Evolutionary conservation across 2,329 filamentous ascomycete species (phyloP).

Genomic region (Colletotrichum plurivorum): DNA sequence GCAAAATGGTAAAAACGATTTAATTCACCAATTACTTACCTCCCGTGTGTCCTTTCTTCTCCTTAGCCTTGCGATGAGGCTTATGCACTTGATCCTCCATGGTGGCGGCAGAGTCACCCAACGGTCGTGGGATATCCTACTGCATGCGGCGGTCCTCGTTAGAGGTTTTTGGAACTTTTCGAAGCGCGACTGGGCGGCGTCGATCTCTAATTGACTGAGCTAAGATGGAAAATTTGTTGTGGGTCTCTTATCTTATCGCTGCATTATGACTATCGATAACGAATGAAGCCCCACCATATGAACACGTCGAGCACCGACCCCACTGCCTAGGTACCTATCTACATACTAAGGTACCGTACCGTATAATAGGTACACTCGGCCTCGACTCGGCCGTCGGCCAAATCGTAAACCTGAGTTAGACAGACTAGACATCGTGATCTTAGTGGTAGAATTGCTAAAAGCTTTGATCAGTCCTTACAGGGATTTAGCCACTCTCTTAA

Average conservation of each 20-base stretch:
- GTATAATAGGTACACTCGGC: too few relatives aligned
- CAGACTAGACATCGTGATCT: too few relatives aligned
- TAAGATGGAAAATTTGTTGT: slow-evolving; percentile 33
- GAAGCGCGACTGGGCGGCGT: slow-evolving; percentile 23
- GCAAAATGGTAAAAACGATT: neutral
- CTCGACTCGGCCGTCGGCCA: too few relatives aligned
- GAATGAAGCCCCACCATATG: too few relatives aligned
- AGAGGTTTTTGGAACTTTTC: slow-evolving; percentile 13
- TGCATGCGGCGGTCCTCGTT: slow-evolving; percentile 10
- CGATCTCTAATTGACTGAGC: neutral
- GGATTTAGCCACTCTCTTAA: too few relatives aligned
- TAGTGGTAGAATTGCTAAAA: too few relatives aligned
- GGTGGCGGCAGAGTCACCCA: slow-evolving; percentile 48
- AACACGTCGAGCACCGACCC: too few relatives aligned
- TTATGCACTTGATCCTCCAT: slow-evolving; percentile 90
- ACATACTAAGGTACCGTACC: too few relatives aligned
- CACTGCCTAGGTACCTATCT: too few relatives aligned
- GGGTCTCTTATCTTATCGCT: slow-evolving; percentile 37
- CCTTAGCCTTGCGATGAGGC: slow-evolving; percentile 88
- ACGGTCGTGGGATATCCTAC: slow-evolving; percentile 17
- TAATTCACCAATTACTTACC: slow-evolving; percentile 56
- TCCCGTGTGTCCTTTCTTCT: slow-evolving; percentile 81
- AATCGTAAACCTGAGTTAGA: too few relatives aligned
- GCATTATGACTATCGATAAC: too few relatives aligned
- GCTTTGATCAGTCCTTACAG: too few relatives aligned